Base-by-base conservation (phyloP, 805 yeast species). In the Wickerhamomyces subpelliculosus region DNA sequence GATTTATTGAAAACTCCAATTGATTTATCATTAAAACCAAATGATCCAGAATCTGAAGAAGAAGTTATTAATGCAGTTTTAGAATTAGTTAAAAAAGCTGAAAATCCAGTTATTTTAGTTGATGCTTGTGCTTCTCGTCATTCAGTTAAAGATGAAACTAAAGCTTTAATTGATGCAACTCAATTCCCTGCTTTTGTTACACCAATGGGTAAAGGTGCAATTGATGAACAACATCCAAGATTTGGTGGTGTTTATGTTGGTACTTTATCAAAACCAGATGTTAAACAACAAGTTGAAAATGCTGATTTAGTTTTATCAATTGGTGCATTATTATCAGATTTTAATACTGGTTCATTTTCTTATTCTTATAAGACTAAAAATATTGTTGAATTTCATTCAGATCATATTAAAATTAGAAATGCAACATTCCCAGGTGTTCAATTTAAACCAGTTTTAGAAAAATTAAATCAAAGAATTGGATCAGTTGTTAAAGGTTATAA, bases 51-150 rank as follows among this genome's bases (percentile, higher is more conserved):
- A 38, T 73, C 82, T 39, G 84, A 81, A 61, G 62, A 61, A 24
- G 87, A 83, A 59, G 83, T 78, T 42, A 62, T 80, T 36, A 72
- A 70, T 27, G 57, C 64, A 37, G 65, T 82, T 42, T 51, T 75
- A 43, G 61, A 64, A 27, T 60, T 81, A 64, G 68, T 86, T 50
- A 49, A 57, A 45, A 61, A 61, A 30, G 82, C 94, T 40, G 58
- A 70, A 58, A 75, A 78, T 62, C 95, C 95, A 50, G 60, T 83
- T 41, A 74, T 86, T 53, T 68, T 85, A 51, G 86, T 85, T 33
- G 95, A 85, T 66, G 95, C 95, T 34, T 85, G 95, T 72, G 86
- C 89, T 43, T 66, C 80, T 35, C 74, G 95, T 65, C 94, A 85
- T 64, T 67, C 70, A 47, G 83, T 80, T 47, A 71, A 70, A 55